Evolutionary conservation across 2,329 filamentous ascomycete species (phyloP), one percentile per base, ranked within the genome.

Genomic region (Coniella vitis): DNA sequence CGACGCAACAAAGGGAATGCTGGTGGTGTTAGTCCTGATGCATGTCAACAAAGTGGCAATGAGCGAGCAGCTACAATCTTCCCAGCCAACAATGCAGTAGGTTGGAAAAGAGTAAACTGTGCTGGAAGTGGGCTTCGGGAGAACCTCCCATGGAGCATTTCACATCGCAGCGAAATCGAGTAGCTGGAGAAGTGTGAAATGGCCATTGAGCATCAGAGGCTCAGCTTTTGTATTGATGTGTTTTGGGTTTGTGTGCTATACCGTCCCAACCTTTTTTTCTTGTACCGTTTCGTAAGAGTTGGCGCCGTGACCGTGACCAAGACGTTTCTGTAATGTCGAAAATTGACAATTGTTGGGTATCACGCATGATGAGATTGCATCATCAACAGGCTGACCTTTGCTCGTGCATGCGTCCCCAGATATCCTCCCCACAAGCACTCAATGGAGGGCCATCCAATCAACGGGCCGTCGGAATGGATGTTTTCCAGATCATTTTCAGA

Each of bases 101-200:
- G 16, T 12, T 22, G 25, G 10, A 17, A 21, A 19, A 39, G 17
- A 45, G 35, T 35, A 34, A 35, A 47, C 43, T 35, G 5, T 42
- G 10, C 32, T 38, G 17, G 29, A 35, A 35, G n/a, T 54, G 57
- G 68, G 71, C 80, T 85, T 84, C 80, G 81, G 83, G 81, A 85
- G 68, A 63, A 79, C 79, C 82, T 86, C 83, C 80, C 81, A 84
- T 84, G 81, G 81, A 84, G 67, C 81, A 83, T 76, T 80, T 83
- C 81, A 84, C 79, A 72, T 65, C 67, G 65, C 59, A 66, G 67
- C 66, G 60, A 59, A 63, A 58, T 10, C 63, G 59, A 63, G 64
- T 63, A 56, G 55, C 53, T 56, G 47, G 56, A 42, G 45, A 38
- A 56, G 13, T 60, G 79, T 81, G 81, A 85, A 83, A 84, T 77